phyloP scores from a whole-genome alignment of 805 yeast species.

The Yamadazyma nakazawae region DNA sequence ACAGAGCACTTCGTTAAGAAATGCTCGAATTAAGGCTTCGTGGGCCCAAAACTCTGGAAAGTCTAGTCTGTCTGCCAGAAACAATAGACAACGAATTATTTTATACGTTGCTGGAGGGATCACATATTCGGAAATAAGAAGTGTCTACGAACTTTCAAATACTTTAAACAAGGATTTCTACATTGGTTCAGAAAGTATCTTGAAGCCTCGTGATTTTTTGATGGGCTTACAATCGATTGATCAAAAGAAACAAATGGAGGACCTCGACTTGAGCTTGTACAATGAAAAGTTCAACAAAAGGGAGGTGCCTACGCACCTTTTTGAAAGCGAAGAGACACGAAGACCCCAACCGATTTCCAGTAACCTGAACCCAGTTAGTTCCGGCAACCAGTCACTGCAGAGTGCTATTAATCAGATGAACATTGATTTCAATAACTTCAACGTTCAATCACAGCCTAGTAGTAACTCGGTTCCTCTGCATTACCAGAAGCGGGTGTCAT shows the following conservation, averaged over 20 bases:
- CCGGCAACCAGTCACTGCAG: neutral
- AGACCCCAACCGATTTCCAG: constrained; percentile 9
- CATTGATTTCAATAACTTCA: constrained; percentile 15
- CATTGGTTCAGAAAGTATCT: constrained; percentile 74
- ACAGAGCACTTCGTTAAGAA: constrained; percentile 50
- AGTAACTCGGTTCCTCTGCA: constrained; percentile 20
- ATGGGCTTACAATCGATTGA: constrained; percentile 43
- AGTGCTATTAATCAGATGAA: constrained; percentile 8
- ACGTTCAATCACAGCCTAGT: constrained; percentile 11
- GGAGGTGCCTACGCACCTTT: constrained; percentile 43
- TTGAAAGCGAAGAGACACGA: constrained; percentile 24
- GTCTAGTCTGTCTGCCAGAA: constrained; percentile 8
- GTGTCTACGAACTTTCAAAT: constrained; percentile 66
- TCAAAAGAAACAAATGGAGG: constrained; percentile 33
- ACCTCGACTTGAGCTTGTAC: constrained; percentile 39
- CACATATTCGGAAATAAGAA: constrained; percentile 76
- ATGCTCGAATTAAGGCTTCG: constrained; percentile 68
- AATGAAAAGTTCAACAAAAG: constrained; percentile 25
- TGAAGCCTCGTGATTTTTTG: constrained; percentile 52
- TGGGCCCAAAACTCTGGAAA: constrained; percentile 56
- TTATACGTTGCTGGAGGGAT: constrained; percentile 88
- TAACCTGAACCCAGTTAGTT: neutral
- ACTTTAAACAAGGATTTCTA: constrained; percentile 67
- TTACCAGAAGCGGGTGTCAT: constrained; percentile 20
- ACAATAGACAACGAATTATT: constrained; percentile 61